Evolutionary conservation across 2,329 filamentous ascomycete genomes (phyloP).

Genomic region (Aspergillus caelatus): DNA sequence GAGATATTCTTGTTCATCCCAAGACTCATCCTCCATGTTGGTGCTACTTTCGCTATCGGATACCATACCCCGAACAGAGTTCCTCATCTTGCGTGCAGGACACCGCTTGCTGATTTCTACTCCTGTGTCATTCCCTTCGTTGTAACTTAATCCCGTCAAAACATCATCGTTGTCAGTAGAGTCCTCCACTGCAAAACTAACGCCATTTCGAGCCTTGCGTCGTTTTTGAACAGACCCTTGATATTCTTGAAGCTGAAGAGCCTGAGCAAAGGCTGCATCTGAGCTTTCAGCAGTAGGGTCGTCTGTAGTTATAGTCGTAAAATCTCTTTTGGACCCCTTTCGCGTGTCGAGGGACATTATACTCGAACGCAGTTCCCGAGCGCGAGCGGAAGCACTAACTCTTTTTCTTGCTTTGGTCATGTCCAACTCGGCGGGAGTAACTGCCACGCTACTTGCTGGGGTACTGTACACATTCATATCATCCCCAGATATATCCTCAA

Average conservation of each 20-base stretch:
- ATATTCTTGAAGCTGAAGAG: constrained; percentile 61
- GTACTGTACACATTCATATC: constrained; percentile 60
- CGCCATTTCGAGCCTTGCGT: constrained; percentile 29
- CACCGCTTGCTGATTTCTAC: constrained; percentile 22
- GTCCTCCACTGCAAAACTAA: constrained; percentile 27
- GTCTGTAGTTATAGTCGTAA: constrained; percentile 48
- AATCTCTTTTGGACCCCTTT: constrained; percentile 48
- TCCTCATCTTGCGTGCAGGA: constrained; percentile 15
- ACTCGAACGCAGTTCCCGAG: constrained; percentile 53
- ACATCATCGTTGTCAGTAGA: constrained; percentile 21
- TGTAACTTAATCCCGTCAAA: constrained; percentile 15
- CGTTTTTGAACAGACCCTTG: constrained; percentile 40
- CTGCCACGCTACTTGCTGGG: constrained; percentile 61
- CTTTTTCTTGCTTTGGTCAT: constrained; percentile 30
- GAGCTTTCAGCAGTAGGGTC: constrained; percentile 36
- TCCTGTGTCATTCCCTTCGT: constrained; percentile 14
- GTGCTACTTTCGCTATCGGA: constrained; percentile 18
- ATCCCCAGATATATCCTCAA: constrained; percentile 43
- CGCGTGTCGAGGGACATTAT: constrained; percentile 38
- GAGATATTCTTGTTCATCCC: constrained; percentile 23
- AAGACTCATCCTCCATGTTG: constrained; percentile 15
- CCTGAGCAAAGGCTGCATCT: constrained; percentile 58
- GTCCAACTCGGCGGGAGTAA: constrained; percentile 55
- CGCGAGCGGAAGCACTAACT: constrained; percentile 50
- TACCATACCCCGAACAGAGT: constrained; percentile 17